Evolutionary conservation across 306 rosid species (phyloP), one percentile per base, ranked within the genome.

Genomic region (Cicer judaicum): DNA sequence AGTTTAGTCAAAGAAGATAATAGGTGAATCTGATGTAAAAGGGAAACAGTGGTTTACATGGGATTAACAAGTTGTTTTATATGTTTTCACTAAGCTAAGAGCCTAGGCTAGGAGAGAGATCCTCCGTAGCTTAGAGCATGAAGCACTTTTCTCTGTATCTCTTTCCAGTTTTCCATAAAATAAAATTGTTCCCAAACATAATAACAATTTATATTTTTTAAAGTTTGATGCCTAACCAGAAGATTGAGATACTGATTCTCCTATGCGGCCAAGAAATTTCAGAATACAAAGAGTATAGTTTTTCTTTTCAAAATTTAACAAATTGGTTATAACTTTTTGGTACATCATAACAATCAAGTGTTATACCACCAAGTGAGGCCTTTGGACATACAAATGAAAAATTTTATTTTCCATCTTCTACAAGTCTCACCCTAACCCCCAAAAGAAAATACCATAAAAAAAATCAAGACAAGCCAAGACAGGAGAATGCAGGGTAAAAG

Each of bases 161-260:
- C 48, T 52, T 64, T 40, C 78, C 21, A 10, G 19, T 46, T 73
- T 29, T 44, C n/a, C 15, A 9, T 24, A 5, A 59, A 56, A 38
- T 54, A 54, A 72, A 73, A 59, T 59, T 59, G 38, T 57, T 73
- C 47, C 18, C 14, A 15, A 16, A 11, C 7, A 63, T 10, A 21
- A 10, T 12, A 21, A 46, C 55, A 36, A 34, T 40, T 57, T 39
- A 7, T 67, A 13, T 52, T 11, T 72, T 54, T 61, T 52, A 16
- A 72, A 66, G 68, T 68, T 83, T 73, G 67, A 56, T 56, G 56
- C 48, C 72, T 21, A 65, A 83, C 11, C 18, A 48, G 74, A 12
- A 10, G 19, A 70, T 18, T 54, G 14, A 74, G 50, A 72, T 53
- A 50, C 78, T 43, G 49, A 41, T 72, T 47, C 21, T 62, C 36